phyloP scores from a whole-genome alignment of 257 asterid species.

The Salvia rosmarinus region DNA sequence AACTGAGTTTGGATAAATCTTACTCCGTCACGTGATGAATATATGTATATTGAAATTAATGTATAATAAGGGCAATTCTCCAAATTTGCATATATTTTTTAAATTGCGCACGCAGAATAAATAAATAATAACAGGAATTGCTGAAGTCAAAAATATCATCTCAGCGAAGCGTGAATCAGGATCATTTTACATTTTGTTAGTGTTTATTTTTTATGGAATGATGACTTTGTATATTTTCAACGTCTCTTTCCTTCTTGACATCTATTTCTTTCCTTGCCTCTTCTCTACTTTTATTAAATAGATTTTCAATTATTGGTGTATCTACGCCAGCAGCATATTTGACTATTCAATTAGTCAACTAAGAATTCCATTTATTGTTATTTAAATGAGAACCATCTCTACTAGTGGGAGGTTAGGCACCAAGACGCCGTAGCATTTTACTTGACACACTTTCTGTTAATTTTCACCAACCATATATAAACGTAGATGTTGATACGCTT shows the following conservation, averaged over 20 bases:
- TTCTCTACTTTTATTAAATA: not conserved
- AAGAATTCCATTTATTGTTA: not conserved
- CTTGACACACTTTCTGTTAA: not conserved
- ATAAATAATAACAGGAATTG: not conserved
- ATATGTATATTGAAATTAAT: too few relatives aligned
- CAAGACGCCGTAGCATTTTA: not conserved
- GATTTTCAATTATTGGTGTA: not conserved
- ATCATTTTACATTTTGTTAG: constrained; percentile 13
- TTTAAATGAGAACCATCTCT: not conserved
- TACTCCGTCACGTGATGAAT: too few relatives aligned
- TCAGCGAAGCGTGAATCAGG: not conserved
- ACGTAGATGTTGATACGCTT: too few relatives aligned
- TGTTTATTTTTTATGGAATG: not conserved
- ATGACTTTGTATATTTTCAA: constrained; percentile 13
- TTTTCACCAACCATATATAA: not conserved
- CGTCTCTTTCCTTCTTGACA: not conserved
- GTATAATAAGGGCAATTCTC: too few relatives aligned
- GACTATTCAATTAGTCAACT: constrained; percentile 25
- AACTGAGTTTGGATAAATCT: too few relatives aligned
- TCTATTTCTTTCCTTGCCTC: not conserved
- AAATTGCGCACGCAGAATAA: too few relatives aligned
- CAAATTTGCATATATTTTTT: too few relatives aligned
- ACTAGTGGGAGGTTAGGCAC: not conserved
- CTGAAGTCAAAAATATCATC: constrained; percentile 27
- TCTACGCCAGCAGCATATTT: constrained; percentile 25